Evolutionary conservation across 805 yeast genomes (phyloP), one percentile per base, ranked within the genome.

Genomic region (Scheffersomyces stipitis): DNA sequence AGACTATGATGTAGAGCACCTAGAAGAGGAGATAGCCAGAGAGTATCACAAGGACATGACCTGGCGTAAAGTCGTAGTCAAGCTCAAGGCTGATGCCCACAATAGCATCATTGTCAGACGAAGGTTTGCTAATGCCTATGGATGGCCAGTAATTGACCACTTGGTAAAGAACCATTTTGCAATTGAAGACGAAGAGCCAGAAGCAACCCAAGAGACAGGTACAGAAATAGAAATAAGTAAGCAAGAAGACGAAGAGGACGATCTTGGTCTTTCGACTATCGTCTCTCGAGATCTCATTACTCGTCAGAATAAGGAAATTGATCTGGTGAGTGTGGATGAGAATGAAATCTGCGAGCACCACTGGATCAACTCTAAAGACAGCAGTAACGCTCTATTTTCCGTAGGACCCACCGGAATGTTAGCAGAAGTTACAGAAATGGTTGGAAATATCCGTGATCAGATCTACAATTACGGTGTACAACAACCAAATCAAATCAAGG

Each of bases 101-200:
- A 91, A 91, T 52, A 91, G 89, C 52, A 89, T 93, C 18, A 73
- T 87, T 18, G 98, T 91, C 1, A 69, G 99, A 44, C 72, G 99
- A 47, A 66, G 86, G 43, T 93, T 86, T 67, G 83, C 95, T 4
- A 91, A 91, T 62, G 93, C 96, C 0, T 90, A 83, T 62, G 99
- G 99, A 2, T 88, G 96, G 93, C 87, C 86, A 1, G 96, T 88
- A 0, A 71, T 91, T n/a, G 83, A 82, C 30, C 96, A 91, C 58
- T 51, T 90, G 46, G 86, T 84, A 1, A 68, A 75, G 12, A 75
- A 77, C 37, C 93, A 86, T 63, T 86, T 86, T 56, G 52, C 35
- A 1, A 40, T 30, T 7, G 48, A 40, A 7, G 7, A 7, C 5
- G 43, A 36, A 2, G 46, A 38, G 33, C 22, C 50, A 48, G 41